A percentile compares a stretch with the other conserved stretches of the same genome.
These are phyloP conservation scores for Jatropha podagrica DNA, from an alignment of 441 rosid genomes.

Conservation along the genomic window DNA sequence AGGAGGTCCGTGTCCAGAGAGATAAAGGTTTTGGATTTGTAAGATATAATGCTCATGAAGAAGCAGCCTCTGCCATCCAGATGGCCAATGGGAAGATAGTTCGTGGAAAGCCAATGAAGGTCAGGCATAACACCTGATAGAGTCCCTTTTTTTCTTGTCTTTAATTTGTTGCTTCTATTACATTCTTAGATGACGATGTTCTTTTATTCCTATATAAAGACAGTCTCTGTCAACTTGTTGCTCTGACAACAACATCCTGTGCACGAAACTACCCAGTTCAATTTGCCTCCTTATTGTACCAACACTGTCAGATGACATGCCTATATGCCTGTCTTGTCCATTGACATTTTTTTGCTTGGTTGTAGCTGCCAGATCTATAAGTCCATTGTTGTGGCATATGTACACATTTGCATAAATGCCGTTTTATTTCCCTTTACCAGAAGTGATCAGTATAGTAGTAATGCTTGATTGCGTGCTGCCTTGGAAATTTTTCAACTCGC, in stretches of 20 bases:
- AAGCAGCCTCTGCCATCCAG: slow-evolving; percentile 82
- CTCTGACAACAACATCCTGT: not conserved
- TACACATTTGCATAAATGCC: not conserved
- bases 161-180: not conserved
- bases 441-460: not conserved
- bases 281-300: not conserved
- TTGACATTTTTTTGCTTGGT: not conserved
- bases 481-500: not conserved
- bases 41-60: slow-evolving; percentile 77
- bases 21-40: slow-evolving; percentile 95
- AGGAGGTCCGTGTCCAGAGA: slow-evolving; percentile 87
- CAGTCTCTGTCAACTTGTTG: not conserved
- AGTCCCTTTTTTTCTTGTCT: slow-evolving; percentile 8
- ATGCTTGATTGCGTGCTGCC: not conserved
- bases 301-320: not conserved
- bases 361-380: not conserved
- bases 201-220: not conserved
- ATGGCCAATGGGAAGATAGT: slow-evolving; percentile 73
- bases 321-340: not conserved
- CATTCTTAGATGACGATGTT: not conserved
- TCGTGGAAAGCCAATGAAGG: slow-evolving; percentile 83
- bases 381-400: not conserved
- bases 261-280: not conserved
- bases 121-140: slow-evolving; percentile 20
- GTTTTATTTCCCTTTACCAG: not conserved